These are phyloP conservation scores for Chenopodium quinoa DNA, from an alignment of 148 eudicot genomes.

Conservation along the genomic window DNA sequence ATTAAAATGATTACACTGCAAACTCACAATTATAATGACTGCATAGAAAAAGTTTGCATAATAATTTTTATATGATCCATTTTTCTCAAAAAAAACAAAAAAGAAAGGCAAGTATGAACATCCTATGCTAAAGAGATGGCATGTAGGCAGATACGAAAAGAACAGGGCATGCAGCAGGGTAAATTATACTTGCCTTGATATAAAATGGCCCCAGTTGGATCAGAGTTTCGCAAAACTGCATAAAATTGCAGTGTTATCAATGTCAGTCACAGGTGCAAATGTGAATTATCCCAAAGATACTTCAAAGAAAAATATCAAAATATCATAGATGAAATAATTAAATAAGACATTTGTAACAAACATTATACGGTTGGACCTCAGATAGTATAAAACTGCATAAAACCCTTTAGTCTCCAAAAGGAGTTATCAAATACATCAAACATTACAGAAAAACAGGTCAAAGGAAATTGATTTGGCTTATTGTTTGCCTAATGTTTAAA, in stretches of 20 bases:
- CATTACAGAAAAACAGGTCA: background rate
- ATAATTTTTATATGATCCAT: background rate
- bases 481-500: too few relatives aligned
- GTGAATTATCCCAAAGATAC: background rate
- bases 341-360: background rate
- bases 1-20: background rate
- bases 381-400: background rate
- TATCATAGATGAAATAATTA: background rate
- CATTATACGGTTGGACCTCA: background rate
- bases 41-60: background rate
- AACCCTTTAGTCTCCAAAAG: background rate
- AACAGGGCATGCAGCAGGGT: background rate
- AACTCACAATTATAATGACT: background rate
- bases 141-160: too few relatives aligned
- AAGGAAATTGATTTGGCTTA: background rate
- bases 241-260: conserved; percentile 7
- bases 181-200: conserved; percentile 64
- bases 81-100: background rate
- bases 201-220: conserved; percentile 92
- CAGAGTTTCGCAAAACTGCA: conserved; percentile 93
- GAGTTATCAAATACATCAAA: background rate
- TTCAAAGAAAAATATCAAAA: background rate
- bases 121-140: background rate
- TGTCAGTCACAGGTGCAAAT: conserved; percentile 2
- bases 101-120: background rate